phyloP scores from a whole-genome alignment of 1,139 yeast species.

The Eremothecium coryli region DNA sequence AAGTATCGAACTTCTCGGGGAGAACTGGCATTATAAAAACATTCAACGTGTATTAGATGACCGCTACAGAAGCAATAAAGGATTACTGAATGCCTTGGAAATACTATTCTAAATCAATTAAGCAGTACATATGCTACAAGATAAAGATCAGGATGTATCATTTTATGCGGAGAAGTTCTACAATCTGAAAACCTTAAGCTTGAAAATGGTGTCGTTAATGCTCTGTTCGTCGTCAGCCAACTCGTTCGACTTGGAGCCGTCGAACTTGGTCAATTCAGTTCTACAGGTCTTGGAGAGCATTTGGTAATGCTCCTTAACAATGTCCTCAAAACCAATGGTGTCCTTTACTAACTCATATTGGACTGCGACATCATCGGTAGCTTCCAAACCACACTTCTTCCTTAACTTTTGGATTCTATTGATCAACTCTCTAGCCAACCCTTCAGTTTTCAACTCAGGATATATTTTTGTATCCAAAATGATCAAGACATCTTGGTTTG shows the following conservation, averaged over 20 bases:
- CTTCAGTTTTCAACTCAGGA: slow-evolving; percentile 85
- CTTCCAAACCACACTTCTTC: slow-evolving; percentile 90
- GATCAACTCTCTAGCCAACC: slow-evolving; percentile 89
- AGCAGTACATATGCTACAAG: background rate
- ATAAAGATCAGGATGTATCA: too few species aligned
- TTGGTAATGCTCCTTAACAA: slow-evolving; percentile 55
- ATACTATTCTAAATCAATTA: background rate
- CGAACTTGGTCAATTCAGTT: slow-evolving; percentile 33
- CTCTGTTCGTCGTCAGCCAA: slow-evolving; percentile 86
- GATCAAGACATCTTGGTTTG: slow-evolving; percentile 79
- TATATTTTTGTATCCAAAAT: slow-evolving; percentile 82
- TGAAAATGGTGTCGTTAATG: slow-evolving; percentile 77
- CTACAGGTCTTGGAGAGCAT: slow-evolving; percentile 72
- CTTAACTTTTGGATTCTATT: slow-evolving; percentile 97
- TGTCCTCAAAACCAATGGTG: slow-evolving; percentile 56
- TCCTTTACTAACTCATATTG: slow-evolving; percentile 68
- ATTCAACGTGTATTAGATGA: too few species aligned
- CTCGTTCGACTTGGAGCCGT: slow-evolving; percentile 35
- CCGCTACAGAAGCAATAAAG: too few species aligned
- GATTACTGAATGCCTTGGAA: too few species aligned
- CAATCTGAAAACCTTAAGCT: slow-evolving; percentile 62
- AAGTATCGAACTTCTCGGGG: too few species aligned
- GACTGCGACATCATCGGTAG: slow-evolving; percentile 89
- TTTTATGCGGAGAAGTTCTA: slow-evolving; percentile 9
- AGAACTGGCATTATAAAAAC: too few species aligned